Conservation (phyloP, 805 yeast genomes). For the Saccharomycopsis synnaedendra region DNA sequence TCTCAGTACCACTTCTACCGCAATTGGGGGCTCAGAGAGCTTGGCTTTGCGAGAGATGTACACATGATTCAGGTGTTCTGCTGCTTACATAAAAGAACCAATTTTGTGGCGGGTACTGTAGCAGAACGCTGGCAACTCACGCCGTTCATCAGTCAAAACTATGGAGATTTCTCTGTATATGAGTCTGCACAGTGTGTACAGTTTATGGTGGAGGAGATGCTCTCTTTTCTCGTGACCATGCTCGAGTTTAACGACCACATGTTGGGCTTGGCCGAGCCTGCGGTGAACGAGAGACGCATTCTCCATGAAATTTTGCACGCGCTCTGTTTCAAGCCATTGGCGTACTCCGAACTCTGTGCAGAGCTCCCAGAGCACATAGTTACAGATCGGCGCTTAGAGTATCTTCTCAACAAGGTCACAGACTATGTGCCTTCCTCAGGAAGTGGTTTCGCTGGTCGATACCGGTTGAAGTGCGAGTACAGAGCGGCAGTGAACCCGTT, state of each 20-base stretch:
- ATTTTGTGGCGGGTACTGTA: constrained; percentile 43
- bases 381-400: constrained; percentile 64
- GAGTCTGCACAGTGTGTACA: constrained; percentile 29
- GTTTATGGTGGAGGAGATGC: constrained; percentile 70
- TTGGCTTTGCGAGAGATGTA: constrained; percentile 71
- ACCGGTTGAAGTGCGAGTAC: constrained; percentile 49
- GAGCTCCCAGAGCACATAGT: constrained; percentile 68
- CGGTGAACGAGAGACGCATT: constrained; percentile 39
- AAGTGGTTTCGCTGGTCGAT: constrained; percentile 47
- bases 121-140: constrained; percentile 60
- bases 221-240: constrained; percentile 20
- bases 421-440: constrained; percentile 52
- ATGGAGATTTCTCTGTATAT: constrained; percentile 31
- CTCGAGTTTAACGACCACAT: constrained; percentile 30
- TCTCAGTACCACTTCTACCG: constrained; percentile 74
- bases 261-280: constrained; percentile 35
- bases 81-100: constrained; percentile 40
- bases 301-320: constrained; percentile 69
- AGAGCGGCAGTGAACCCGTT: constrained; percentile 62
- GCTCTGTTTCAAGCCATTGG: constrained; percentile 63
- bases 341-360: constrained; percentile 57
- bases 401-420: constrained; percentile 44
- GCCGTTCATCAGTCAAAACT: constrained; percentile 38
- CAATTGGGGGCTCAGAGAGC: constrained; percentile 68
- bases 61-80: constrained; percentile 54